A percentile compares a stretch with the other conserved stretches of the same genome.
These are phyloP conservation scores for Acanthochlamys bracteata DNA, from an alignment of 106 monocot species.

Conservation along the genomic window DNA sequence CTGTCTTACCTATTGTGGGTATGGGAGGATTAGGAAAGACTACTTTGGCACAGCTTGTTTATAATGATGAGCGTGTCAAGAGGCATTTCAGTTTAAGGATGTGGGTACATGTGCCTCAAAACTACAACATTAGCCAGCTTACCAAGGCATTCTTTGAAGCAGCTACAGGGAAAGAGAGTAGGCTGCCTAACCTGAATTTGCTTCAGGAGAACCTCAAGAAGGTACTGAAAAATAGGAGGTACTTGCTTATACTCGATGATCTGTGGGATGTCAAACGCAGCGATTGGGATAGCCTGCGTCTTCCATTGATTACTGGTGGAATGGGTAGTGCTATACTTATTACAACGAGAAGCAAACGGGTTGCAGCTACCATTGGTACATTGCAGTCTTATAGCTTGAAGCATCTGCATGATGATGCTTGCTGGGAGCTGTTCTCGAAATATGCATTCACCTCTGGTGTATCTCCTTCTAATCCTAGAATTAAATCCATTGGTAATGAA, in stretches of 20 bases:
- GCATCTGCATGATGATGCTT: background rate
- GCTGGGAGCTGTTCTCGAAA: constrained; percentile 11
- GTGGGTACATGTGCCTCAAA: constrained; percentile 2
- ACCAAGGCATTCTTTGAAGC: background rate
- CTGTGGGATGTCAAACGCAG: background rate
- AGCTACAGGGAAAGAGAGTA: background rate
- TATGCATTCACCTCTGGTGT: constrained; percentile 5
- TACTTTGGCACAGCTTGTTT: constrained; percentile 7
- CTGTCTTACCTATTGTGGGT: constrained; percentile 13
- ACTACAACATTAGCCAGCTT: background rate
- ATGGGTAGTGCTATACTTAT: constrained; percentile 5
- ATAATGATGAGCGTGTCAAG: constrained; percentile 4
- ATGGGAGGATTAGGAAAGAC: constrained; percentile 16
- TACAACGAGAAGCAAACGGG: constrained; percentile 1
- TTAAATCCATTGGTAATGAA: background rate
- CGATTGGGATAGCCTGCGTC: constrained; percentile 2
- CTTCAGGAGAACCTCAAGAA: background rate
- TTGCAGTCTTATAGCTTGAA: background rate
- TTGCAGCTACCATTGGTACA: background rate
- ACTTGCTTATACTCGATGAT: constrained; percentile 9
- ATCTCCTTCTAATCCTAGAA: background rate
- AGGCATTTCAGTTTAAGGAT: background rate
- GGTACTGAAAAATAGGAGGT: constrained; percentile 1
- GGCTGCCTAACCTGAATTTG: background rate
- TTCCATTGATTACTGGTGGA: constrained; percentile 3